Conservation (phyloP, 495 filamentous ascomycete species). For the Letharia columbiana region DNA sequence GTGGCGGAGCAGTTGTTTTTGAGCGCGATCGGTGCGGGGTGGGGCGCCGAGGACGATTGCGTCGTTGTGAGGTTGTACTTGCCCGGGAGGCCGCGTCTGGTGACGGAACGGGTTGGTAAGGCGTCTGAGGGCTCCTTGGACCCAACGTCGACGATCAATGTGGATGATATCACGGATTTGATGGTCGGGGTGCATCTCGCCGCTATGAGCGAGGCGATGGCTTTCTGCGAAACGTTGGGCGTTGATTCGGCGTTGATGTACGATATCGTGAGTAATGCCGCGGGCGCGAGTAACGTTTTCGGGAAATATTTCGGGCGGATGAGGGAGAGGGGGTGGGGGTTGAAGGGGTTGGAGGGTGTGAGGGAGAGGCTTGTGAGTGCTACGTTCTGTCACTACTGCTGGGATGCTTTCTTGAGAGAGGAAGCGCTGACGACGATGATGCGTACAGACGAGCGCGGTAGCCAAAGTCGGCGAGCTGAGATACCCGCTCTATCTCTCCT, state of each 20-base stretch:
- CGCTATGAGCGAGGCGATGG: slow-evolving; percentile 55
- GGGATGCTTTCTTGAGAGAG: no score
- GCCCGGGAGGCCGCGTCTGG: slow-evolving; percentile 32
- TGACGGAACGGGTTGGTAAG: slow-evolving; percentile 31
- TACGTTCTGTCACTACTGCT: neutral
- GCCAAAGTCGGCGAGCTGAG: neutral
- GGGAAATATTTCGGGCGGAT: slow-evolving; percentile 49
- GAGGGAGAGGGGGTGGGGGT: slow-evolving; percentile 28
- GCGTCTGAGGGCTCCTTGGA: slow-evolving; percentile 21
- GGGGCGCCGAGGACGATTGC: slow-evolving; percentile 59
- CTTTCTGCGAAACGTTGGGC: slow-evolving; percentile 53
- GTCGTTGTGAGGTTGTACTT: slow-evolving; percentile 57
- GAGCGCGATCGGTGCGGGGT: slow-evolving; percentile 50
- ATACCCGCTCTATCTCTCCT: slow-evolving; percentile 11
- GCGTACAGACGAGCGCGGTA: neutral
- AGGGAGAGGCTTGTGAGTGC: slow-evolving; percentile 3
- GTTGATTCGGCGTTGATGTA: slow-evolving; percentile 59
- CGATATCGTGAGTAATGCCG: slow-evolving; percentile 60
- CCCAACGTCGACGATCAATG: neutral
- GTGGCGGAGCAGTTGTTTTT: slow-evolving; percentile 63
- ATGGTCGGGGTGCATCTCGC: slow-evolving; percentile 58
- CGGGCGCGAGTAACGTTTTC: slow-evolving; percentile 57
- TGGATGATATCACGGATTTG: slow-evolving; percentile 47
- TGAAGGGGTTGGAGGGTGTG: neutral
- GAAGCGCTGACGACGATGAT: no score